Percentiles rank a stretch among this genome's conserved stretches.
Conservation (phyloP, 2,329 filamentous ascomycete species). For the Aspergillus proliferans region DNA sequence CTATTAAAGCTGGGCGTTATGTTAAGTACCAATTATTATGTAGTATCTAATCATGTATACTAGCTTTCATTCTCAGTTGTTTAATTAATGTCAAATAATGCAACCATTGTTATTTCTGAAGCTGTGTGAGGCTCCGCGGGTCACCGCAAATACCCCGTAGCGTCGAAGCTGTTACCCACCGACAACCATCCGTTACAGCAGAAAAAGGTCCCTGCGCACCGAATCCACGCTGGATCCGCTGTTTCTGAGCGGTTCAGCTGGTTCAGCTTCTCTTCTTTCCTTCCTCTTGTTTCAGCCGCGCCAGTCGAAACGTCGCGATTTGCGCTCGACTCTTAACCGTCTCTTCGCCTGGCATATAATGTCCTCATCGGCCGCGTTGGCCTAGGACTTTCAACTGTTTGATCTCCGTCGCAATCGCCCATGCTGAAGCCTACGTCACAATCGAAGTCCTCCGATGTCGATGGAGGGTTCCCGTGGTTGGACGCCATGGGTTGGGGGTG, state of each 20-base stretch:
- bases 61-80: neutral
- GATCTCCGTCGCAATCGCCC: slow-evolving; percentile 11
- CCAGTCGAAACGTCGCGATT: neutral
- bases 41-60: neutral
- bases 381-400: slow-evolving; percentile 1
- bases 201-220: neutral
- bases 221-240: neutral
- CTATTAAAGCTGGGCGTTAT: neutral
- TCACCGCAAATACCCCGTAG: neutral
- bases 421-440: slow-evolving; percentile 24
- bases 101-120: neutral
- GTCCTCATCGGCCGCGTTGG: slow-evolving; percentile 5
- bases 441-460: slow-evolving; percentile 14
- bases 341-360: slow-evolving; percentile 8
- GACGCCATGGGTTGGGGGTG: slow-evolving; percentile 42
- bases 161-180: neutral
- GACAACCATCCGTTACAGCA: neutral
- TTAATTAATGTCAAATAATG: neutral
- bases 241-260: neutral
- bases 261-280: neutral
- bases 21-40: neutral
- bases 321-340: neutral
- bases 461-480: slow-evolving; percentile 25
- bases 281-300: neutral
- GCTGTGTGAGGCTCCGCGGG: neutral